Evolutionary conservation across 768 basidiomycete species (phyloP).

Genomic region (Boletales sp.): DNA sequence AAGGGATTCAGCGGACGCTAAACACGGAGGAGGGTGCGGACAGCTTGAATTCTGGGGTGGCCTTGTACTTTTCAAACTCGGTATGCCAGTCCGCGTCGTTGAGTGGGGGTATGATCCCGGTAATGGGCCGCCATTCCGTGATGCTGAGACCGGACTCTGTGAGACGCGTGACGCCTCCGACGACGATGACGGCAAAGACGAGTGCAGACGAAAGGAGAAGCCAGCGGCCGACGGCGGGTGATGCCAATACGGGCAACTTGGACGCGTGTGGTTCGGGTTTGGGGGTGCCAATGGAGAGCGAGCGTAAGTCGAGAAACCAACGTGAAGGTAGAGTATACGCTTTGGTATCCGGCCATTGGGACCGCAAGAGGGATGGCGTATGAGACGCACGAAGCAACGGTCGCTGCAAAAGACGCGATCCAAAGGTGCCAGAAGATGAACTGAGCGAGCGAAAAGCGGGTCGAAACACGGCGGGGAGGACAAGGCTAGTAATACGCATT

Average conservation of each 20-base stretch:
- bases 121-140: conserved; percentile 95
- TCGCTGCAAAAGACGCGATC: conserved; percentile 8
- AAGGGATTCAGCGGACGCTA: neutral
- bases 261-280: conserved; percentile 14
- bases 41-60: conserved; percentile 94
- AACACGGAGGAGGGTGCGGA: conserved; percentile 39
- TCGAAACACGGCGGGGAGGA: conserved; percentile 18
- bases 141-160: conserved; percentile 98
- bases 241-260: conserved; percentile 54
- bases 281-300: conserved; percentile 36
- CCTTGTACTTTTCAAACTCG: conserved; percentile 93
- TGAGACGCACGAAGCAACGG: conserved; percentile 1
- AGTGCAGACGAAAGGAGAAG: conserved; percentile 79
- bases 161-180: conserved; percentile 93
- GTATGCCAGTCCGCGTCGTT: conserved; percentile 71
- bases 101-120: conserved; percentile 84
- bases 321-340: conserved; percentile 4
- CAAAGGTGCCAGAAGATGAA: conserved; percentile 2
- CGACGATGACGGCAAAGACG: conserved; percentile 89
- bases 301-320: conserved; percentile 29
- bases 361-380: conserved; percentile 5
- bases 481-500: conserved; percentile 14
- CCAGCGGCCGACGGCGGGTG: conserved; percentile 77
- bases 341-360: neutral
- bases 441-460: conserved; percentile 8